Evolutionary conservation across 1,139 yeast genomes (phyloP), one percentile per base, ranked within the genome.

Genomic region (Taphrina flavorubra): DNA sequence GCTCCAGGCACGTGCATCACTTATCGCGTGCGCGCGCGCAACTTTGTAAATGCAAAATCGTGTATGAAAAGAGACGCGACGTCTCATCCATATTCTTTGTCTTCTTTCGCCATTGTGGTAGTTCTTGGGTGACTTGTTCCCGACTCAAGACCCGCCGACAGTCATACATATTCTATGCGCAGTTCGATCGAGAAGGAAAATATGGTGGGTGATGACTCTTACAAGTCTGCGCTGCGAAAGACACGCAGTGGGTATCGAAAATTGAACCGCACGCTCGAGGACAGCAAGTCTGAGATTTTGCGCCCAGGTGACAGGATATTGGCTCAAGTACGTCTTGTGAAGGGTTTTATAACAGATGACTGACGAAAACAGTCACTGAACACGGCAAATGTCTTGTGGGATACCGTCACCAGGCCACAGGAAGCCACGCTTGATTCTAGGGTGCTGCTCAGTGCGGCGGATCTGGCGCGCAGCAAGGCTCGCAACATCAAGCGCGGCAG

Each of bases 341-440:
- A 37, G 40, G 40, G 7, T 7, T 7, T 37, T 11, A 37, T 37
- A 11, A 13, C 37, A 18, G 36, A 25, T 16, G 31, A 36, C 44
- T 25, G 53, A 58, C 31, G 44, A 18, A 25, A 46, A 16, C 44
- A 62, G 44, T 63, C 67, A 2, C n/a, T 63, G 6, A 56, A 46
- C n/a, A n/a, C 55, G 8, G 67, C 67, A 11, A 63, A 63, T 34
- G 46, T n/a, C 13, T 49, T 63, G 8, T 63, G 59, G 51, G 42
- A 63, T 36, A 53, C 44, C 25, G 67, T 63, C 49, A 55, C 61
- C 14, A 31, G 67, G 37, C 71, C 71, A 4, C 68, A 64, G 18
- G 72, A 70, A 46, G 71, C 72, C 16, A 47, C 71, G 14, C 62
- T 70, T 11, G 72, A 70, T 58, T 70, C 72, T 11, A 44, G 57